A percentile compares a stretch with the other conserved stretches of the same genome.
Evolutionary conservation across 2,329 filamentous ascomycete genomes (phyloP).

Genomic region (Grosmannia clavigera): DNA sequence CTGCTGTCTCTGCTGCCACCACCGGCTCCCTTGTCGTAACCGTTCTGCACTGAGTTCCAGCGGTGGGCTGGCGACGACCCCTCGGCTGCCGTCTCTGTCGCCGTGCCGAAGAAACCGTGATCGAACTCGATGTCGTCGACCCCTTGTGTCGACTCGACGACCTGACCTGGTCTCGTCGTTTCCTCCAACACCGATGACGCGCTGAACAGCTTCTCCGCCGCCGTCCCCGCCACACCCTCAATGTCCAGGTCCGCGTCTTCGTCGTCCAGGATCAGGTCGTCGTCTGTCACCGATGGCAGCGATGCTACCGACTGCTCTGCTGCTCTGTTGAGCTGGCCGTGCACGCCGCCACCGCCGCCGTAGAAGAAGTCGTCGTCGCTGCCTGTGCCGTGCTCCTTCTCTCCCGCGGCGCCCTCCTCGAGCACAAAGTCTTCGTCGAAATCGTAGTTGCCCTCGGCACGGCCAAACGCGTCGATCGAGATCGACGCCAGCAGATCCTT

Average conservation of each 20-base stretch:
- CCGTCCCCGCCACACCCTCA: slow-evolving; percentile 10
- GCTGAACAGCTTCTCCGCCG: slow-evolving; percentile 36
- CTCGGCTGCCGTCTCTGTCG: slow-evolving; percentile 42
- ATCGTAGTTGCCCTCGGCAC: slow-evolving; percentile 46
- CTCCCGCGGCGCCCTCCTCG: slow-evolving; percentile 25
- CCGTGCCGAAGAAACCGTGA: slow-evolving; percentile 63
- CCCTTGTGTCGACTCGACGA: slow-evolving; percentile 13
- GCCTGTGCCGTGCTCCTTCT: slow-evolving; percentile 7
- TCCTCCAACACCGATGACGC: slow-evolving; percentile 26
- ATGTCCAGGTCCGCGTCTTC: slow-evolving; percentile 1
- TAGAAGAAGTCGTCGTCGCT: slow-evolving; percentile 17
- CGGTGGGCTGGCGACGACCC: slow-evolving; percentile 33
- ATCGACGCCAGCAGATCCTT: slow-evolving; percentile 85
- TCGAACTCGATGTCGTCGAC: slow-evolving; percentile 52
- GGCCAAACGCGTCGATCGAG: slow-evolving; percentile 69
- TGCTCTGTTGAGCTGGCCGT: slow-evolving; percentile 16
- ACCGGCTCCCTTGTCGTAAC: slow-evolving; percentile 49
- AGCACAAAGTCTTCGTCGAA: slow-evolving; percentile 51
- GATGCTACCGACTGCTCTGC: slow-evolving; percentile 10
- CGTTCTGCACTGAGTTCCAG: slow-evolving; percentile 69
- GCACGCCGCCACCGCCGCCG: background rate
- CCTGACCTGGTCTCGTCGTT: slow-evolving; percentile 4
- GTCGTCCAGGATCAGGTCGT: slow-evolving; percentile 7
- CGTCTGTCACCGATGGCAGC: slow-evolving; percentile 8
- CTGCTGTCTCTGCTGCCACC: background rate